Evolutionary conservation across 2,329 filamentous ascomycete genomes (phyloP).

Genomic region (Diaporthe velutina): DNA sequence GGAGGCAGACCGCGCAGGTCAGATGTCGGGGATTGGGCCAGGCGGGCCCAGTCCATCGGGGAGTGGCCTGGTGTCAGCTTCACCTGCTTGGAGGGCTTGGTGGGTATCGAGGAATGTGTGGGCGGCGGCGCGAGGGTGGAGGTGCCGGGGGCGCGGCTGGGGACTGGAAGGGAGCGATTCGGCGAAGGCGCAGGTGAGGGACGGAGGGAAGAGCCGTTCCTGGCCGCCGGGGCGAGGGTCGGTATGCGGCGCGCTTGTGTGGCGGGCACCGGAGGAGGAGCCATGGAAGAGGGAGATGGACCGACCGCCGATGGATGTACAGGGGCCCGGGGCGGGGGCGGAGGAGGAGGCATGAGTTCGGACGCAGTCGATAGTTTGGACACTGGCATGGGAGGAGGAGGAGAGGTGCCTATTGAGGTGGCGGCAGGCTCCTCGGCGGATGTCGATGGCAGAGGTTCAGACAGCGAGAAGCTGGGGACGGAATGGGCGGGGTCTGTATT

Average conservation of each 20-base stretch:
- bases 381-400: constrained; percentile 40
- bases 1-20: constrained; percentile 76
- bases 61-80: constrained; percentile 91
- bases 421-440: neutral
- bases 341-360: constrained; percentile 36
- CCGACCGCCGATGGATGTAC: neutral
- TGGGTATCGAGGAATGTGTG: constrained; percentile 56
- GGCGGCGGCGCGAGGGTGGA: constrained; percentile 67
- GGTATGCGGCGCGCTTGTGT: constrained; percentile 33
- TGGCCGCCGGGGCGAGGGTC: constrained; percentile 39
- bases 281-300: neutral
- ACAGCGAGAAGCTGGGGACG: constrained; percentile 63
- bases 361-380: constrained; percentile 22
- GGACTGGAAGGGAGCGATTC: constrained; percentile 34
- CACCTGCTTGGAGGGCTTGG: constrained; percentile 73
- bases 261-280: constrained; percentile 29
- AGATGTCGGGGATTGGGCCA: constrained; percentile 68
- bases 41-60: constrained; percentile 93
- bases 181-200: constrained; percentile 29
- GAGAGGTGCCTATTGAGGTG: constrained; percentile 53
- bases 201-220: constrained; percentile 28
- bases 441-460: constrained; percentile 41
- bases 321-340: constrained; percentile 20
- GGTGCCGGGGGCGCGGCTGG: constrained; percentile 44
- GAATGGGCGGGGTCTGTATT: constrained; percentile 44